Evolutionary conservation across 169 alveolate genomes (phyloP).

Genomic region (Plasmodium fragile): DNA sequence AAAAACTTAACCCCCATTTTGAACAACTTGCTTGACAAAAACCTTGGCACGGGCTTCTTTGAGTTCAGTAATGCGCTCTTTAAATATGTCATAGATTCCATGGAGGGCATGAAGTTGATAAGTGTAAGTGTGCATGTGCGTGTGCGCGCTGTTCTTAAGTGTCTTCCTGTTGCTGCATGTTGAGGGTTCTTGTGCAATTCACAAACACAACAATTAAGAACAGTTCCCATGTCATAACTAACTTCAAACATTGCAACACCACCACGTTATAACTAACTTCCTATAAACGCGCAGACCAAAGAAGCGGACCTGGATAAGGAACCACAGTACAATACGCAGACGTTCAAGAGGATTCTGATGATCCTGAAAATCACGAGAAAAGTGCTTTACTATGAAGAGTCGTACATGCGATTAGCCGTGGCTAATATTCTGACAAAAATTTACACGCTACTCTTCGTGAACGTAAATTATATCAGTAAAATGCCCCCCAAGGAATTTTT

Average conservation of each 20-base stretch:
- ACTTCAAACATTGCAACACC: background rate
- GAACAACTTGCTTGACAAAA: conserved; percentile 60
- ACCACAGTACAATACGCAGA: conserved; percentile 3
- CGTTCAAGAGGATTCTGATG: conserved; percentile 14
- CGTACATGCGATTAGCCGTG: conserved; percentile 47
- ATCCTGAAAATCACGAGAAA: conserved; percentile 32
- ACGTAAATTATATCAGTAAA: conserved; percentile 53
- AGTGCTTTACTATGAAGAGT: conserved; percentile 34
- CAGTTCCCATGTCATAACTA: background rate
- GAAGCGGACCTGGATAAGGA: conserved; percentile 10
- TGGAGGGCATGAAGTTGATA: conserved; percentile 23
- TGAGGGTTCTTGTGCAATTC: background rate
- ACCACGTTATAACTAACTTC: background rate
- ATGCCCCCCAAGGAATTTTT: conserved; percentile 65
- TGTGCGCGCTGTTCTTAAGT: background rate
- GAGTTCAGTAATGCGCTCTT: conserved; percentile 59
- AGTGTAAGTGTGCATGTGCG: conserved; percentile 19
- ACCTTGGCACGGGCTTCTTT: conserved; percentile 70
- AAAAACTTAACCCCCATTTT: conserved; percentile 35
- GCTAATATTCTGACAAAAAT: conserved; percentile 50
- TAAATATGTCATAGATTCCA: conserved; percentile 37
- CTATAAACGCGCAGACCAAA: conserved; percentile 19
- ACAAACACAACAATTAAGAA: background rate
- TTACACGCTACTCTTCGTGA: conserved; percentile 37
- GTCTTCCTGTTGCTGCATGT: background rate